These are phyloP conservation scores for Eudorina sp. DNA, from an alignment of 139 green algal species.

Conservation along the genomic window DNA sequence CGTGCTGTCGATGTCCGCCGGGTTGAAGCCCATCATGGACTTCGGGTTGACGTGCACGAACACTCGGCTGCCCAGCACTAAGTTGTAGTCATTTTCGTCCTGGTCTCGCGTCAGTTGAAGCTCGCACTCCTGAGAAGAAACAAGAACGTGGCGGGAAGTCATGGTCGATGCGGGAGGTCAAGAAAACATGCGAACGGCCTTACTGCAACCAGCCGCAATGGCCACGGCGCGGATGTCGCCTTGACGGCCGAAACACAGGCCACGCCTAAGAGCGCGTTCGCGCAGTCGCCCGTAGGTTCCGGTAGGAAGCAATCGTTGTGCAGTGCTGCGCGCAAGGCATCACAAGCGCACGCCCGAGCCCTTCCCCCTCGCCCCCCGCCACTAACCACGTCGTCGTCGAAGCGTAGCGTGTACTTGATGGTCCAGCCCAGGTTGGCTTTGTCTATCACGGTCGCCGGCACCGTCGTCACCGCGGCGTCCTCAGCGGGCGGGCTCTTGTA, in stretches of 20 bases:
- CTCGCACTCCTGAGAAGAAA: conserved; percentile 68
- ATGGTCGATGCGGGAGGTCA: too few species aligned
- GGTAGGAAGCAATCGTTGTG: too few species aligned
- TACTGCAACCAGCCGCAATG: too few species aligned
- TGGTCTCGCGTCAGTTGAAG: conserved; percentile 54
- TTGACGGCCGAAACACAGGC: too few species aligned
- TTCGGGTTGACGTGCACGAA: conserved; percentile 62
- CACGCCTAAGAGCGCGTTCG: too few species aligned
- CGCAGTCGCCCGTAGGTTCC: too few species aligned
- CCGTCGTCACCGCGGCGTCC: neutral
- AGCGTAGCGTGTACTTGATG: conserved; percentile 79
- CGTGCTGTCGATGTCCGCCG: conserved; percentile 68
- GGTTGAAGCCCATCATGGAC: conserved; percentile 70
- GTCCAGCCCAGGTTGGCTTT: conserved; percentile 73
- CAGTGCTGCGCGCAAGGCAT: too few species aligned
- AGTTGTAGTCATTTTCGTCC: conserved; percentile 59
- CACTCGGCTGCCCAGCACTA: conserved; percentile 71
- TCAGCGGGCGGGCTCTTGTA: conserved; percentile 5
- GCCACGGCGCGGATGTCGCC: too few species aligned
- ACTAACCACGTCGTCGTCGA: conserved; percentile 78
- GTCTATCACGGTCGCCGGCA: conserved; percentile 74
- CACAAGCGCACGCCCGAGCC: too few species aligned
- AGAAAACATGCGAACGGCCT: too few species aligned
- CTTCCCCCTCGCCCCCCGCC: too few species aligned
- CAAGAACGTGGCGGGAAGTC: too few species aligned